A percentile compares a stretch with the other conserved stretches of the same genome.
phyloP scores from a whole-genome alignment of 345 rosid species.

The Brassica rapa region DNA sequence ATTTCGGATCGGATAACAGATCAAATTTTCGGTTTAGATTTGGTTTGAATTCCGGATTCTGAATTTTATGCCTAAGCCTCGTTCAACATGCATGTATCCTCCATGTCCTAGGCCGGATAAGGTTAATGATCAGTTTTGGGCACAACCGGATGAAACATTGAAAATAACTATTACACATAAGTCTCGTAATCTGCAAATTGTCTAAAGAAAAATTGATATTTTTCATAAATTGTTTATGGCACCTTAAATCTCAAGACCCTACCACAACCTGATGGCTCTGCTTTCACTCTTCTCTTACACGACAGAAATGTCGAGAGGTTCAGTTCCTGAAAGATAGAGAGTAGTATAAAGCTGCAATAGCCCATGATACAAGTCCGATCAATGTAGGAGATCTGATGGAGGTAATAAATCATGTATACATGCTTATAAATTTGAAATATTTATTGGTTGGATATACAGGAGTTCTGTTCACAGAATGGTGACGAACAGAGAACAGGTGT shows the following conservation, averaged over 20 bases:
- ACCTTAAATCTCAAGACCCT: no score
- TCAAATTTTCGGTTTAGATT: no score
- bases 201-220: no score
- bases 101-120: slow-evolving; percentile 54
- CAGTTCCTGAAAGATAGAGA: neutral
- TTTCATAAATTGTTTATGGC: no score
- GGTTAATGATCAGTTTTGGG: slow-evolving; percentile 37
- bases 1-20: no score
- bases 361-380: neutral
- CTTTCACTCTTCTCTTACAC: slow-evolving; percentile 51
- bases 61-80: no score
- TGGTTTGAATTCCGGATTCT: no score
- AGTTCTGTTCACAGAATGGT: neutral
- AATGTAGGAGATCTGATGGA: neutral
- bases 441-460: neutral
- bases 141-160: slow-evolving; percentile 46
- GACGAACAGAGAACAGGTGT: neutral
- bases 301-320: slow-evolving; percentile 55
- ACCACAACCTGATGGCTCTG: slow-evolving; percentile 45
- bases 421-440: neutral
- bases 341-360: no score
- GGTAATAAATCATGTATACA: neutral
- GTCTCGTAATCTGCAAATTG: no score
- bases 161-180: no score
- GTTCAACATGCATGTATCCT: neutral